phyloP scores from a whole-genome alignment of 192 early-diverging fungal species.

The Allomyces macrogynus region DNA sequence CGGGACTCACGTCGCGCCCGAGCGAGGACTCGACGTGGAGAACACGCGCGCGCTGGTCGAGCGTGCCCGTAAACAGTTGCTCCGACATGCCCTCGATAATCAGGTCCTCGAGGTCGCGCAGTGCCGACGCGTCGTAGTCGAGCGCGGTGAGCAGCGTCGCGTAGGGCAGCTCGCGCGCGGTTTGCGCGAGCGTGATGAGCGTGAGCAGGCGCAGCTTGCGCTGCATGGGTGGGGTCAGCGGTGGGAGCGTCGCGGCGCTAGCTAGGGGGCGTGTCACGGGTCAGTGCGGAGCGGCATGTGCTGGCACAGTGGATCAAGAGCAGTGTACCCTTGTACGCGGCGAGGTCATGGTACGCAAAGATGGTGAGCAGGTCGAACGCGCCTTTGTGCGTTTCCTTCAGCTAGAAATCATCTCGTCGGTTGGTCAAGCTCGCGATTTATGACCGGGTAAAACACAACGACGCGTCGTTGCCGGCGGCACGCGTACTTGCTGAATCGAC shows the following conservation, averaged over 20 bases:
- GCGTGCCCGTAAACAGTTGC: slow-evolving; percentile 3
- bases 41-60: slow-evolving; percentile 3
- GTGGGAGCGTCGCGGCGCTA: background rate
- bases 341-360: slow-evolving; percentile 7
- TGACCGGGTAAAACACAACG: too few relatives aligned
- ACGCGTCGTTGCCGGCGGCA: too few relatives aligned
- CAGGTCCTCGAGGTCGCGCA: slow-evolving; percentile 9
- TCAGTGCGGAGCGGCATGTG: too few relatives aligned
- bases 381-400: too few relatives aligned
- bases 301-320: too few relatives aligned
- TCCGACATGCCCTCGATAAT: slow-evolving; percentile 9
- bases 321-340: slow-evolving; percentile 6
- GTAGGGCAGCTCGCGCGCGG: background rate
- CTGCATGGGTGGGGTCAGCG: slow-evolving; percentile 1
- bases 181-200: slow-evolving; percentile 3
- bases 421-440: too few relatives aligned
- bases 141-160: slow-evolving; percentile 2
- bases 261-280: too few relatives aligned
- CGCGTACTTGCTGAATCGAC: background rate
- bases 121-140: background rate
- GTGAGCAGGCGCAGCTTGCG: slow-evolving; percentile 5
- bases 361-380: background rate
- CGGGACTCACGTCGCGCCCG: slow-evolving; percentile 4
- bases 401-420: too few relatives aligned
- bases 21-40: slow-evolving; percentile 5